These are phyloP conservation scores for Boechera stricta DNA, from an alignment of 345 rosid species.

Conservation along the genomic window DNA sequence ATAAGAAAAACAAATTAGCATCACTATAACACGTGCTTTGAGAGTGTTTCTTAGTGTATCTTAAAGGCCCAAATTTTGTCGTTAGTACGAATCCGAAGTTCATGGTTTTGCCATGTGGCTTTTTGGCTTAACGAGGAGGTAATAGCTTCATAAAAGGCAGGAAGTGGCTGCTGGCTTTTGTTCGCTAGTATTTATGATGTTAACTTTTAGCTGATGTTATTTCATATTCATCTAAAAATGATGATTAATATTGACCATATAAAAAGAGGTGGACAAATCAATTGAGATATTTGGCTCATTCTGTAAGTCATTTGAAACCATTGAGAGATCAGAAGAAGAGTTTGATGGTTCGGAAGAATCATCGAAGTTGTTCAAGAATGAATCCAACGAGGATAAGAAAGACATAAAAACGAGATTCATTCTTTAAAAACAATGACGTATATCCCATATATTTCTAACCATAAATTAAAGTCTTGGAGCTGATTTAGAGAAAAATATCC, in stretches of 20 bases:
- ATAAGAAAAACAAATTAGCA: background rate
- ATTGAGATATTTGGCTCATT: background rate
- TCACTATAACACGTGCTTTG: constrained; percentile 12
- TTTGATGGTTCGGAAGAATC: background rate
- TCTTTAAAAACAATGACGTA: too few relatives aligned
- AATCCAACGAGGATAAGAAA: background rate
- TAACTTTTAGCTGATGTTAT: constrained; percentile 5
- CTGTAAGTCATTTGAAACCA: background rate
- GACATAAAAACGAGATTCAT: background rate
- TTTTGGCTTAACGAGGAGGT: constrained; percentile 31
- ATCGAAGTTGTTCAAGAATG: background rate
- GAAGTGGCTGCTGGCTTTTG: constrained; percentile 18
- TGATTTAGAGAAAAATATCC: background rate
- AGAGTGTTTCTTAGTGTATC: constrained; percentile 4
- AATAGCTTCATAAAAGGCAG: constrained; percentile 19
- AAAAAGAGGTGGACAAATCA: background rate
- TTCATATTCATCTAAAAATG: background rate
- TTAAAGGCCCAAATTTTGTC: background rate
- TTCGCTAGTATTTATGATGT: background rate
- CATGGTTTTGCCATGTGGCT: constrained; percentile 17
- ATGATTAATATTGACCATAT: background rate
- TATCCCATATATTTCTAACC: background rate
- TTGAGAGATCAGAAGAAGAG: background rate
- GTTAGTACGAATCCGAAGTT: constrained; percentile 17
- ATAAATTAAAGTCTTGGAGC: background rate